Evolutionary conservation across 768 basidiomycete species (phyloP).

Genomic region (Phallus indusiatus): DNA sequence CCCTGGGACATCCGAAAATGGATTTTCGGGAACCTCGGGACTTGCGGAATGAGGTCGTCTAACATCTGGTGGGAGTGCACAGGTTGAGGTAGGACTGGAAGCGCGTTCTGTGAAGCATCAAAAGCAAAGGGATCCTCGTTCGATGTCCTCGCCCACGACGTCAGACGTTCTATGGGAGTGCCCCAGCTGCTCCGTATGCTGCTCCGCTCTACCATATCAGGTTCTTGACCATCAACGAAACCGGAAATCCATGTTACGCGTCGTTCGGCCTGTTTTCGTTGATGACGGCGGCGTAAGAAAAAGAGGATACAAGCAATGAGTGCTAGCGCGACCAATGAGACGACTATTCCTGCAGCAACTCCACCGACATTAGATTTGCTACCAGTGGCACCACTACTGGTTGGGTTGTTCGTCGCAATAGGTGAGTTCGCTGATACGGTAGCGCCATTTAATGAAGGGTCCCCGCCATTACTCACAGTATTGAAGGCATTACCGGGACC

Average conservation of each 20-base stretch:
- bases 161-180: constrained; percentile 1
- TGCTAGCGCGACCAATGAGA: neutral
- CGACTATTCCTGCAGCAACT: neutral
- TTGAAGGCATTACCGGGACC: neutral
- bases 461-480: neutral
- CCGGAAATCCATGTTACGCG: constrained; percentile 4
- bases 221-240: neutral
- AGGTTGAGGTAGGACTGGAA: constrained; percentile 3
- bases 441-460: neutral
- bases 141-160: neutral
- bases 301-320: neutral
- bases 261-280: constrained; percentile 4
- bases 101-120: neutral
- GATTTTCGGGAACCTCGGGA: constrained; percentile 1
- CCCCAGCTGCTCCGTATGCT: constrained; percentile 9
- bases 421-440: neutral
- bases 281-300: constrained; percentile 2
- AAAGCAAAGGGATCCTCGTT: neutral
- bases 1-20: neutral
- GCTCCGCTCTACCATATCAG: neutral
- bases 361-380: neutral
- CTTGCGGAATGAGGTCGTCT: neutral
- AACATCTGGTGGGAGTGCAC: neutral
- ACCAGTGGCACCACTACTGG: neutral
- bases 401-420: neutral